Evolutionary conservation across 2,329 filamentous ascomycete genomes (phyloP).

Genomic region (Tolypocladium pustulatum): DNA sequence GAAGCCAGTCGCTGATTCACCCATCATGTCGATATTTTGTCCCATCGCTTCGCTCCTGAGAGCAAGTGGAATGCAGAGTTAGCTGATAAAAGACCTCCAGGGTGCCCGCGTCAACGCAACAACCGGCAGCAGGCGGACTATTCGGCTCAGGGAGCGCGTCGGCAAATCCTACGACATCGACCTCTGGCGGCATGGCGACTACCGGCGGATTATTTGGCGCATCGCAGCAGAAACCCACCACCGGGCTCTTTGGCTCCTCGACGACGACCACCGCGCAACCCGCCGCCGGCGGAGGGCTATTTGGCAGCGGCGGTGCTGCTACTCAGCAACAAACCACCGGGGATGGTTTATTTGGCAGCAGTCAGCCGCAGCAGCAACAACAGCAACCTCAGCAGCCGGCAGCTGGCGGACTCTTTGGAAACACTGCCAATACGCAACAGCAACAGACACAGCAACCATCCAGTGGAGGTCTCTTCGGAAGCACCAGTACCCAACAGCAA

Average conservation of each 20-base stretch:
- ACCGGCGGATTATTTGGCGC: slow-evolving; percentile 26
- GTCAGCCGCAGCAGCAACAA: slow-evolving; percentile 3
- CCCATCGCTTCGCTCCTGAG: neutral
- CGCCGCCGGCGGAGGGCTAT: slow-evolving; percentile 10
- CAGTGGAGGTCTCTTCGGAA: slow-evolving; percentile 15
- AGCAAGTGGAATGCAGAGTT: neutral
- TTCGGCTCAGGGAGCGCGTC: slow-evolving; percentile 22
- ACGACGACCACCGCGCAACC: slow-evolving; percentile 12
- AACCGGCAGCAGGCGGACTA: slow-evolving; percentile 23
- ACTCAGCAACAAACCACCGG: slow-evolving; percentile 1
- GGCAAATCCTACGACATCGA: slow-evolving; percentile 15
- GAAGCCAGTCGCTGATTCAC: neutral
- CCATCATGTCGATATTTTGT: too few relatives aligned
- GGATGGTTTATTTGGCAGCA: slow-evolving; percentile 7
- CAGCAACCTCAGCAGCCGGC: slow-evolving; percentile 5
- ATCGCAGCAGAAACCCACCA: slow-evolving; percentile 14
- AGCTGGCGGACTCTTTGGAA: slow-evolving; percentile 21
- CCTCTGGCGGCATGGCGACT: slow-evolving; percentile 22
- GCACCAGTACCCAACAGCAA: slow-evolving; percentile 15
- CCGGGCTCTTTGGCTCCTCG: slow-evolving; percentile 19
- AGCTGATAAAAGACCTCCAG: slow-evolving; percentile 8
- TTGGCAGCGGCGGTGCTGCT: slow-evolving; percentile 5
- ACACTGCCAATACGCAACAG: slow-evolving; percentile 14
- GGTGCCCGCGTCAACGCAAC: slow-evolving; percentile 16
- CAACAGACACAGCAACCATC: slow-evolving; percentile 10